Base-by-base conservation (phyloP, 148 eudicot species). In the Gaultheria prostrata region DNA sequence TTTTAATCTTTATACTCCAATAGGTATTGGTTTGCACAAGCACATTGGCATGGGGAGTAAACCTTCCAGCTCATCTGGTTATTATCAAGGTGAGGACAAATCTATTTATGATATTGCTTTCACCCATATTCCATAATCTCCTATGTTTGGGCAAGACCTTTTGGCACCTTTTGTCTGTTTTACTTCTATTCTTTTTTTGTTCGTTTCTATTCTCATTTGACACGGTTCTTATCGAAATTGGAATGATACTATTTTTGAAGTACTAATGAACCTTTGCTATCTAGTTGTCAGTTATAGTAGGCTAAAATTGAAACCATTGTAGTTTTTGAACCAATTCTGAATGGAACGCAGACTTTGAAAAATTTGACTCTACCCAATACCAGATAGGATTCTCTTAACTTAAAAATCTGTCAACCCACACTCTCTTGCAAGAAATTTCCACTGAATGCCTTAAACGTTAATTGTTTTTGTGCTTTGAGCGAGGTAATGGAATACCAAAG, bases 11-110 rank as follows among this genome's bases (percentile, higher is more conserved):
- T 76, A 20, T 75, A 13, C 70, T 69, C 57, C 82, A 63, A 81
- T 88, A 95, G 99, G 92, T 96, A 63, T 88, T 97, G 90, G 99
- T 97, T 84, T 97, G 98, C 88, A 97, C 99, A 30, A 97, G 99
- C 89, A 97, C 99, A 75, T 91, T 97, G 89, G 99, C 99, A 80
- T 97, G 99, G 99, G 99, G 99, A 82, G 99, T 97, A 73, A 97
- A 97, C 84, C 99, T 97, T 93, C 99, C 99, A 39, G 99, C 99
- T 67, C 99, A 97, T 92, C 86, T 97, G 87, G 99, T 97, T 83
- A 91, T 97, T 78, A 93, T 97, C 87, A 96, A 96, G 98, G 98
- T 95, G 80, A 89, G 93, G 78, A 21, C 72, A 70, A 83, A 71
- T 74, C 59, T 84, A 49, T 65, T 24, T 53, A 30, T 77, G 18